phyloP scores from a whole-genome alignment of 108 stramenopile species.

The Mediolabrus comicus region DNA sequence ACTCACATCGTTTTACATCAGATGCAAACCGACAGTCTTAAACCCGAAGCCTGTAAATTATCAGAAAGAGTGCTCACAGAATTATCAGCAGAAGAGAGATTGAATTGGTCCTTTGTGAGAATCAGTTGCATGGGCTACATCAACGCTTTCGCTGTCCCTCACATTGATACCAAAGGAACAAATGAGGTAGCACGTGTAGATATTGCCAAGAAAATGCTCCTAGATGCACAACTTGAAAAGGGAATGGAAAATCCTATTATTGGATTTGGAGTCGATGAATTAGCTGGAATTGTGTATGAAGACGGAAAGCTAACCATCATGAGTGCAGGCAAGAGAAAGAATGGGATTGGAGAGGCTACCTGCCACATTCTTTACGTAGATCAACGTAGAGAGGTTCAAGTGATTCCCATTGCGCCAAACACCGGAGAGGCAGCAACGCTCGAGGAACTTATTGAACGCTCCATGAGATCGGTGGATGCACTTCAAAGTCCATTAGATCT shows the following conservation, averaged over 20 bases:
- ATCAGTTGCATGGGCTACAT: slow-evolving; percentile 10
- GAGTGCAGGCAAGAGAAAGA: slow-evolving; percentile 6
- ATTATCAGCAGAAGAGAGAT: slow-evolving; percentile 1
- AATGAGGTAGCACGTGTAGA: slow-evolving; percentile 11
- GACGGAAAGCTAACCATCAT: background rate
- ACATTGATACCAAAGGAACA: slow-evolving; percentile 10
- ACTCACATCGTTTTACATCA: background rate
- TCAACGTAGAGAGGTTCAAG: slow-evolving; percentile 8
- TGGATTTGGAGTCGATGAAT: slow-evolving; percentile 28
- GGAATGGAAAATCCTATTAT: slow-evolving; percentile 4
- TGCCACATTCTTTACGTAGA: slow-evolving; percentile 23
- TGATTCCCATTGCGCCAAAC: slow-evolving; percentile 11
- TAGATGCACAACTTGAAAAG: background rate
- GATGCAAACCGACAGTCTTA: slow-evolving; percentile 7
- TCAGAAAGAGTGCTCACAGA: slow-evolving; percentile 5
- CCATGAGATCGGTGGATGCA: slow-evolving; percentile 22
- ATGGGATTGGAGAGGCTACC: slow-evolving; percentile 31
- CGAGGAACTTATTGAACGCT: slow-evolving; percentile 8
- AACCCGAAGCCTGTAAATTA: slow-evolving; percentile 4
- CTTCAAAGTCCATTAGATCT: slow-evolving; percentile 20
- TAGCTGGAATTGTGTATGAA: slow-evolving; percentile 8
- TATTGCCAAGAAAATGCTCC: background rate
- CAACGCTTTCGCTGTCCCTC: slow-evolving; percentile 1
- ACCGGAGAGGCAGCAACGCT: slow-evolving; percentile 9
- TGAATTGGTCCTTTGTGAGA: slow-evolving; percentile 11